Evolutionary conservation across 1,139 yeast genomes (phyloP).

Genomic region (Magnusiomyces ingens): DNA sequence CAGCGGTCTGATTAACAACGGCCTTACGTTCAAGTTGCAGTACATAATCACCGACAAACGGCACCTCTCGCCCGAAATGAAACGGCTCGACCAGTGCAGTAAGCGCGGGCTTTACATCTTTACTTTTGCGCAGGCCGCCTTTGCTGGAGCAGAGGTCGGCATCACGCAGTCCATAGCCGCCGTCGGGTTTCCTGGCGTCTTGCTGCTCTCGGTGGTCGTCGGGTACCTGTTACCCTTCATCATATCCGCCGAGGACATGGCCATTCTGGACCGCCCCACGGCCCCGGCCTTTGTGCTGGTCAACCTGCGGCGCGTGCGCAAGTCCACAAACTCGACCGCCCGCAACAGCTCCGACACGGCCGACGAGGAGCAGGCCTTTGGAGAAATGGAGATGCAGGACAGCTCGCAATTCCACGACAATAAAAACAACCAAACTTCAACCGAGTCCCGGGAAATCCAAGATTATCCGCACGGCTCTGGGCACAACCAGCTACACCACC

Average conservation of each 20-base stretch:
- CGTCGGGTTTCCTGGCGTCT: slow-evolving; percentile 86
- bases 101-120: slow-evolving; percentile 46
- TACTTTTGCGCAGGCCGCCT: slow-evolving; percentile 37
- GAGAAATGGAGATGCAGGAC: background rate
- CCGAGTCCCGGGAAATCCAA: no score
- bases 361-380: background rate
- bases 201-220: slow-evolving; percentile 60
- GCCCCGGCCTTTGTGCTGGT: slow-evolving; percentile 53
- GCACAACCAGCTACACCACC: no score
- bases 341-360: background rate
- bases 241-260: slow-evolving; percentile 57
- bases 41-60: slow-evolving; percentile 57
- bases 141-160: slow-evolving; percentile 65
- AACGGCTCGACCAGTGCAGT: slow-evolving; percentile 27
- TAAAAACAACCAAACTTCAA: no score
- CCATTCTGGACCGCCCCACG: slow-evolving; percentile 62
- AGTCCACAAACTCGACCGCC: slow-evolving; percentile 2
- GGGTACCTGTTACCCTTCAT: slow-evolving; percentile 54
- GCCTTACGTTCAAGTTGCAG: slow-evolving; percentile 54
- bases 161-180: slow-evolving; percentile 87
- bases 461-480: no score
- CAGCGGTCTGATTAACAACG: slow-evolving; percentile 64
- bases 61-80: slow-evolving; percentile 26
- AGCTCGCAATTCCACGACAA: no score
- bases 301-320: slow-evolving; percentile 22